phyloP scores from a whole-genome alignment of 352 stramenopile species.

The Pythium rhizo-oryzae region DNA sequence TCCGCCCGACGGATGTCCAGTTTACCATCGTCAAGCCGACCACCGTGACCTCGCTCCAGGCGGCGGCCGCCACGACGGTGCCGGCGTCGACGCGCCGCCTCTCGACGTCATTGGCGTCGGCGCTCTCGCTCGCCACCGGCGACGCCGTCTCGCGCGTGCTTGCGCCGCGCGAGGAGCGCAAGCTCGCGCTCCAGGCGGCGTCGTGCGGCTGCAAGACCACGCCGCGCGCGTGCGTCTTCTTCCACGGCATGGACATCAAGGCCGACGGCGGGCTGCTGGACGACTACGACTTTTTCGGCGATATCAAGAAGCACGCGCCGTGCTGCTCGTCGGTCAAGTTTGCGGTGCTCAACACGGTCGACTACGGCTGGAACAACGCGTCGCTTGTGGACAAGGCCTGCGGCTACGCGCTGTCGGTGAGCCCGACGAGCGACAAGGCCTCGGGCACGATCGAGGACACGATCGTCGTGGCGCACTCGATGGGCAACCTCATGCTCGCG shows the following conservation, averaged over 20 bases:
- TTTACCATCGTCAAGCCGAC: slow-evolving; percentile 30
- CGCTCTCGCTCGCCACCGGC: neutral
- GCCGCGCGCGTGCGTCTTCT: slow-evolving; percentile 52
- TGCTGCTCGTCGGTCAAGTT: slow-evolving; percentile 68
- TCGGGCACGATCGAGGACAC: slow-evolving; percentile 57
- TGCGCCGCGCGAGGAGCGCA: slow-evolving; percentile 24
- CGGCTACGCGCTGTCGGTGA: slow-evolving; percentile 36
- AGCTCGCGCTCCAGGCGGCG: slow-evolving; percentile 29
- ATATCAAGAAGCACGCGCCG: slow-evolving; percentile 47
- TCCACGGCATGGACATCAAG: slow-evolving; percentile 50
- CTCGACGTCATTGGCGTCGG: neutral
- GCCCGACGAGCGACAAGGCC: slow-evolving; percentile 34
- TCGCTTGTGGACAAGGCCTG: slow-evolving; percentile 17
- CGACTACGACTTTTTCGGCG: slow-evolving; percentile 46
- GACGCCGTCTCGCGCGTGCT: slow-evolving; percentile 19
- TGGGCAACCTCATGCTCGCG: slow-evolving; percentile 57
- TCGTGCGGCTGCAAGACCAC: slow-evolving; percentile 42
- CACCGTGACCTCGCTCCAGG: slow-evolving; percentile 8
- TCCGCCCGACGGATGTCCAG: slow-evolving; percentile 6
- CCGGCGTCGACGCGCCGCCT: neutral
- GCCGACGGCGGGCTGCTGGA: slow-evolving; percentile 40
- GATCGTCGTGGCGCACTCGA: slow-evolving; percentile 67
- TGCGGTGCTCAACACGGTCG: slow-evolving; percentile 43
- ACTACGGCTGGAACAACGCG: slow-evolving; percentile 46
- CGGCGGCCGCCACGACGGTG: neutral